phyloP scores from a whole-genome alignment of 345 rosid species.

The Tarenaya hassleriana region DNA sequence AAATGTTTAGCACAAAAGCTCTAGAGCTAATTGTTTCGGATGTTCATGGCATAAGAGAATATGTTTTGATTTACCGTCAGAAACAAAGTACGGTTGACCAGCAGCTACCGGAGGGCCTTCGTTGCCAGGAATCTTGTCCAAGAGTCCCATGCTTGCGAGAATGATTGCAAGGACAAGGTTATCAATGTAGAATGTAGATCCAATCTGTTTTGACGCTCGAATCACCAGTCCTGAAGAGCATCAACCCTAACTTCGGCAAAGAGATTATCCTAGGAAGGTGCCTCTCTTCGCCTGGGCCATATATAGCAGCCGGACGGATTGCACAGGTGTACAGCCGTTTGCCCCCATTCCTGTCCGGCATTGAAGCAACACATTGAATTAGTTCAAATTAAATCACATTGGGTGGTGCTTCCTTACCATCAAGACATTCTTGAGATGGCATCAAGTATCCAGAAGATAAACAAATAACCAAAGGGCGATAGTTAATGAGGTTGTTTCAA shows the following conservation, averaged over 20 bases:
- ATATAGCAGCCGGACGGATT: conserved; percentile 86
- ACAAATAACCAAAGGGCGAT: too few species aligned
- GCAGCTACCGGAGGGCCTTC: conserved; percentile 67
- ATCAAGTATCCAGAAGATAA: too few species aligned
- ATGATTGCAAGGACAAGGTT: conserved; percentile 77
- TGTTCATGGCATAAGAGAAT: too few species aligned
- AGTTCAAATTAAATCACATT: neutral
- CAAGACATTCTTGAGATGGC: too few species aligned
- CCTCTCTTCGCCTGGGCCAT: conserved; percentile 93
- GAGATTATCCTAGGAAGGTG: conserved; percentile 82
- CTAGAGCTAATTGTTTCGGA: neutral
- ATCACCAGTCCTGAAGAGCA: conserved; percentile 57
- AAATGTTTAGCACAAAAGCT: too few species aligned
- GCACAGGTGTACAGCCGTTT: conserved; percentile 69
- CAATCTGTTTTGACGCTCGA: conserved; percentile 73
- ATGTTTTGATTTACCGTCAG: conserved; percentile 78
- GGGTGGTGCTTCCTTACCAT: too few species aligned
- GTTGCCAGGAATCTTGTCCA: conserved; percentile 75
- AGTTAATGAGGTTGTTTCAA: too few species aligned
- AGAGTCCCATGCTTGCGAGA: conserved; percentile 86
- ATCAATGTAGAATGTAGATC: conserved; percentile 80
- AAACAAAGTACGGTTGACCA: conserved; percentile 89
- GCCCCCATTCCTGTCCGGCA: conserved; percentile 43
- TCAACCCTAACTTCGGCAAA: conserved; percentile 59
- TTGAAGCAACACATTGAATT: neutral